Evolutionary conservation across 164 flowering plant genomes (phyloP).

Genomic region (Akebia trifoliata): DNA sequence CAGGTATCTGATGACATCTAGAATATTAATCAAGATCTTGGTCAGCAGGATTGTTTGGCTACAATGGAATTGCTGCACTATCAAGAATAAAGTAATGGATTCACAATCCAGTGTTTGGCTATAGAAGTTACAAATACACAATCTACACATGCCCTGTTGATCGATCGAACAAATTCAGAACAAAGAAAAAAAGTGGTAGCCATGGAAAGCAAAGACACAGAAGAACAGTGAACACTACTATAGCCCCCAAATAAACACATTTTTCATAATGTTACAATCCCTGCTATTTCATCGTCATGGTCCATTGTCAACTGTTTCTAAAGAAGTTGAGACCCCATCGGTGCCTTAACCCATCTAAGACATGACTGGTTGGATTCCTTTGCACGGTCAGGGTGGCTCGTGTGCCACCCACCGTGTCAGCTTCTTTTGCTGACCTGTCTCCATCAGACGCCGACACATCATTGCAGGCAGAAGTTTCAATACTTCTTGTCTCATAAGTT

Average conservation of each 20-base stretch:
- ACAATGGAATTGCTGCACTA: no score
- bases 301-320: conserved; percentile 34
- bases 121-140: no score
- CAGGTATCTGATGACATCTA: no score
- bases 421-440: conserved; percentile 12
- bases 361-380: conserved; percentile 46
- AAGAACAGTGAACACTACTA: background rate
- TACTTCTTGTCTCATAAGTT: no score
- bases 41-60: no score
- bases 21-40: no score
- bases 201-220: background rate
- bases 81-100: no score
- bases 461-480: conserved; percentile 15
- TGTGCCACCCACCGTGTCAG: conserved; percentile 44
- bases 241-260: background rate
- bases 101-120: no score
- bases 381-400: conserved; percentile 64
- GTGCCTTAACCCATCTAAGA: conserved; percentile 72
- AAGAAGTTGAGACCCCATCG: conserved; percentile 88
- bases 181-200: background rate
- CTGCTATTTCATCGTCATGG: no score
- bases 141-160: no score
- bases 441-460: conserved; percentile 29
- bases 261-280: no score
- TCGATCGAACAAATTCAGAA: no score